Base-by-base conservation (phyloP, 352 stramenopile genomes). In the Pythium volutum region DNA sequence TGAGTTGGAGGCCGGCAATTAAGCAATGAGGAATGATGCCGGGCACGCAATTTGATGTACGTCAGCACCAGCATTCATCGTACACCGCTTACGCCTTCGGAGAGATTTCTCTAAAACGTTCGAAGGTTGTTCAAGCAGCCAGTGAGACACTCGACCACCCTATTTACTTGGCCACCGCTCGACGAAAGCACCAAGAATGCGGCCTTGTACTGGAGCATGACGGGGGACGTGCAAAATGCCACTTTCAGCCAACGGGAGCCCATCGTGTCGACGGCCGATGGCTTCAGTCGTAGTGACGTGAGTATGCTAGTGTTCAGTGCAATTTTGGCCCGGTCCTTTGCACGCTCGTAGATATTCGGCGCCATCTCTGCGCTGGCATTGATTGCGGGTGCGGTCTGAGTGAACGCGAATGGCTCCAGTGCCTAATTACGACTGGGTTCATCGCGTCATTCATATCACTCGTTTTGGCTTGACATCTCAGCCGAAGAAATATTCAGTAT, bases 1-100 rank as follows among this genome's bases (percentile, higher is more conserved):
- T 46, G 54, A n/a, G 27, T 41, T 26, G 25, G 38, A 50, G n/a
- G n/a, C n/a, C n/a, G n/a, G n/a, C n/a, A 41, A 52, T 61, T 61
- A 15, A 34, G 33, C n/a, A 57, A 34, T 59, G 52, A 38, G 36
- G 18, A 43, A 23, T 43, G 14, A 43, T 18, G 11, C 43, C 16
- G 20, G 18, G 20, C 20, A 36, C 10, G 8, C 31, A 36, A 36
- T 11, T 0, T 36, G 3, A n/a, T 36, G 43, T 50, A n/a, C 1
- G 25, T 50, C 20, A 50, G 12, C n/a, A n/a, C n/a, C n/a, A n/a
- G n/a, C n/a, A n/a, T n/a, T n/a, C n/a, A n/a, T n/a, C n/a, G n/a
- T n/a, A n/a, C n/a, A n/a, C n/a, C 20, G n/a, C 11, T 29, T 50
- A 36, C 3, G 31, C 31, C 31, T 36, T 36, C 14, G 31, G 8